Conservation (phyloP, 345 rosid species). For the Raphanus sativus region DNA sequence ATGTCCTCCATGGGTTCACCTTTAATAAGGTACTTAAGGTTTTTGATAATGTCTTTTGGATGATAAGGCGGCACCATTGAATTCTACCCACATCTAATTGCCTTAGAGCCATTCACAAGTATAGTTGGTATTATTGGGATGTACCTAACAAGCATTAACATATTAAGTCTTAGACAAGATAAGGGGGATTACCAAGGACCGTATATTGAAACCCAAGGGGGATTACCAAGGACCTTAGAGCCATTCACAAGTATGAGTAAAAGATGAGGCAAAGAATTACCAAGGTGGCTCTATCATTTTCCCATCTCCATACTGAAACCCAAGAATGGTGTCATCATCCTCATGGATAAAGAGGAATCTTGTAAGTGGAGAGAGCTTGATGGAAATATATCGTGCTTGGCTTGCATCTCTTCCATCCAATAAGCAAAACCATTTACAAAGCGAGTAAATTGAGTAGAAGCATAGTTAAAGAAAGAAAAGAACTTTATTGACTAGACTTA, state of each 20-base stretch:
- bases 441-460: no score
- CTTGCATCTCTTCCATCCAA: constrained; percentile 98
- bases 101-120: constrained; percentile 92
- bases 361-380: constrained; percentile 66
- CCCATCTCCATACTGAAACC: constrained; percentile 86
- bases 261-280: constrained; percentile 39
- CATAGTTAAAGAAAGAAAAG: no score
- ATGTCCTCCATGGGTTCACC: no score
- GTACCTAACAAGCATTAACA: constrained; percentile 54
- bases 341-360: constrained; percentile 76
- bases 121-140: constrained; percentile 82
- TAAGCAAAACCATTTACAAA: no score
- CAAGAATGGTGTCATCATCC: constrained; percentile 78
- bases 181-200: no score
- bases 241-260: neutral
- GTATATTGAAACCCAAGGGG: no score
- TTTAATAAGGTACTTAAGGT: no score
- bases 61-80: constrained; percentile 17
- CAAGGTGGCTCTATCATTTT: constrained; percentile 81
- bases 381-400: constrained; percentile 78
- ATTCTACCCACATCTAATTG: constrained; percentile 98
- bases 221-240: no score
- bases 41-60: no score
- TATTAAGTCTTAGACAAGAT: neutral
- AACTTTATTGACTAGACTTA: no score